Conservation (phyloP, 2,329 filamentous ascomycete species). For the Apiospora aurea region DNA sequence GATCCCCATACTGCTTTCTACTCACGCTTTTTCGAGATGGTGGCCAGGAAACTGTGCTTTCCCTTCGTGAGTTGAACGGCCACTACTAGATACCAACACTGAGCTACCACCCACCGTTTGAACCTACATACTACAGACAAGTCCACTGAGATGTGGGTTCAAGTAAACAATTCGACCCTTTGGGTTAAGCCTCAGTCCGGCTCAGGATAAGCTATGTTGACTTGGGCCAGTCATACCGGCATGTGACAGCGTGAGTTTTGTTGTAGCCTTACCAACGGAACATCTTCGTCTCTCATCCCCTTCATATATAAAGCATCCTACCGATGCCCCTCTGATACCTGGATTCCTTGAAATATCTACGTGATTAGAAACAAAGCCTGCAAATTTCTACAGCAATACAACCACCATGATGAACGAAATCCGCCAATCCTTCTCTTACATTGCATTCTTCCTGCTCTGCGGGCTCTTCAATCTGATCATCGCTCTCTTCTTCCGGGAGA, state of each 20-base stretch:
- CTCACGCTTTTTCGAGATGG: neutral
- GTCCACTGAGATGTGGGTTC: neutral
- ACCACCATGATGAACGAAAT: neutral
- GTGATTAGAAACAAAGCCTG: neutral
- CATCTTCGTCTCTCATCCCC: neutral
- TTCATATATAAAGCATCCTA: neutral
- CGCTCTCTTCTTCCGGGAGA: slow-evolving; percentile 1
- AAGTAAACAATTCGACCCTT: neutral
- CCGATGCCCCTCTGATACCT: neutral
- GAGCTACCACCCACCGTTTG: neutral
- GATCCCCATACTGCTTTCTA: neutral
- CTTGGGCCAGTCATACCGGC: slow-evolving; percentile 10
- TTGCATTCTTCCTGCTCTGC: slow-evolving; percentile 1
- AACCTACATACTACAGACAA: neutral
- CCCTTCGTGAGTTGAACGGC: neutral
- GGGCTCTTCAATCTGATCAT: neutral
- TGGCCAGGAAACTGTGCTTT: no score
- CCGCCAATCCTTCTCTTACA: slow-evolving; percentile 1
- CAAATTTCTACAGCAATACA: neutral
- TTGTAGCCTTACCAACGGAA: neutral
- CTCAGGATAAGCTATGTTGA: neutral
- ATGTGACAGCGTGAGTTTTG: slow-evolving; percentile 8
- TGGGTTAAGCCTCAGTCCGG: neutral
- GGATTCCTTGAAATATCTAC: neutral
- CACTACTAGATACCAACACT: neutral